A percentile compares a stretch with the other conserved stretches of the same genome.
Evolutionary conservation across 768 basidiomycete species (phyloP).

Genomic region (Gloeophyllum trabeum): DNA sequence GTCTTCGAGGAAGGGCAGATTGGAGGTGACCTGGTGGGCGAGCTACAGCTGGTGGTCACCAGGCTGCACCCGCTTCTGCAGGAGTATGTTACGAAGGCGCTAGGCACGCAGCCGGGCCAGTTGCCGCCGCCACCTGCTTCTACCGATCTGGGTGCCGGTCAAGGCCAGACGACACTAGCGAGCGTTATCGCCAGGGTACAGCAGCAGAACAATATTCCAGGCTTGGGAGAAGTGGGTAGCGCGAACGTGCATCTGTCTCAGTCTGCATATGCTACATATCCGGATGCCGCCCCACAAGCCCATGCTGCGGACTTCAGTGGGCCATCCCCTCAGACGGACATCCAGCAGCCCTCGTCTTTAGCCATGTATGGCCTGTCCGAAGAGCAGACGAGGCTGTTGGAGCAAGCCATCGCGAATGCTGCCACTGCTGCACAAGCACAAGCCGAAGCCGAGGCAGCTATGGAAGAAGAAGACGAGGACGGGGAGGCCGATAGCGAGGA

Average conservation of each 20-base stretch:
- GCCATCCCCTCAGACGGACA: constrained; percentile 1
- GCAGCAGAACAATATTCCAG: constrained; percentile 24
- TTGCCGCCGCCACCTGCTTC: constrained; percentile 25
- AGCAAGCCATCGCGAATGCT: constrained; percentile 65
- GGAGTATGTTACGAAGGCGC: constrained; percentile 40
- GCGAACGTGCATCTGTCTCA: constrained; percentile 7
- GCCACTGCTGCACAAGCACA: constrained; percentile 68
- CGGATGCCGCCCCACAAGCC: constrained; percentile 2
- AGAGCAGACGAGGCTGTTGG: constrained; percentile 58
- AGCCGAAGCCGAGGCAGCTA: constrained; percentile 66
- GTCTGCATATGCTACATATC: constrained; percentile 7
- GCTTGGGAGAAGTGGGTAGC: constrained; percentile 5
- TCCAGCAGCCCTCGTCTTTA: constrained; percentile 23
- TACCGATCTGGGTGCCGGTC: constrained; percentile 14
- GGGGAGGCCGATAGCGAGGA: constrained; percentile 33
- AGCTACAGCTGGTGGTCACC: constrained; percentile 40
- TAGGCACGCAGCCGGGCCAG: constrained; percentile 25
- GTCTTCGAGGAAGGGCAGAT: constrained; percentile 52
- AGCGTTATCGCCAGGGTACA: constrained; percentile 67
- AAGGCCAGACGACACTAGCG: constrained; percentile 55
- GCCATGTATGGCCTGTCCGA: constrained; percentile 65
- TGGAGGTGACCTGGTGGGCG: constrained; percentile 30
- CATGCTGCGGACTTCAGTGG: constrained; percentile 4
- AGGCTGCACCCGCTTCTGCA: constrained; percentile 46
- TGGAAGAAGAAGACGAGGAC: constrained; percentile 60